Base-by-base conservation (phyloP, 2,329 filamentous ascomycete genomes). In the Tothia fuscella region DNA sequence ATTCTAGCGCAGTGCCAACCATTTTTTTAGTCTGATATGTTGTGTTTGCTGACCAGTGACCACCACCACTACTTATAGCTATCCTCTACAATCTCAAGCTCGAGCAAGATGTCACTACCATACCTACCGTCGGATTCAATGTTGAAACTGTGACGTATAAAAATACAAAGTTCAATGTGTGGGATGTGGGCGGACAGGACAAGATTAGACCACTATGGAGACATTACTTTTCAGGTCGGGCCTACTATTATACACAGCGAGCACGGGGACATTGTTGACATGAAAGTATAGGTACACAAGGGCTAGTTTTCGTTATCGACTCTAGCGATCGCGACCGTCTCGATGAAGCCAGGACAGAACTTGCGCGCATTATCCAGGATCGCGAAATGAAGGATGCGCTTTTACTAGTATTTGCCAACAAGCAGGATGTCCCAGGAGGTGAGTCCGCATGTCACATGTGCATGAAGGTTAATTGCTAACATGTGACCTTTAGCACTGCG, bases 31-130 rank as follows among this genome's bases (percentile, higher is more conserved):
- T 13, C 25, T 14, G 17, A 24, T 9, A 19, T 13, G 14, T 34
- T 25, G n/a, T 25, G 22, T 3, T 36, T 14, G 9, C 10, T 22
- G 12, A 9, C 28, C 13, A 7, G 29, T 29, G 31, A 30, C 31
- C 28, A 16, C 28, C 2, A 31, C 14, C 21, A 33, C 21, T 28
- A 28, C 30, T 20, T 25, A 20, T 51, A 71, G 67, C 91, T 57
- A 98, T 98, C 63, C 80, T 98, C 56, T 98, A 98, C 76, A 98
- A 98, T 78, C 80, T 98, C 67, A 98, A 98, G 79, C 84, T 98
- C 61, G 89, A 91, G 71, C 83, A 95, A 75, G 91, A 93, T 64
- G 91, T 96, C 65, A 96, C 91, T 62, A 98, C 91, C 55, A 98
- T 98, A 61, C 91, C 91, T 55, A 98, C 91, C 61, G 94, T 96